Base-by-base conservation (phyloP, 371 early-diverging fungal genomes). In the Mucor piriformis region DNA sequence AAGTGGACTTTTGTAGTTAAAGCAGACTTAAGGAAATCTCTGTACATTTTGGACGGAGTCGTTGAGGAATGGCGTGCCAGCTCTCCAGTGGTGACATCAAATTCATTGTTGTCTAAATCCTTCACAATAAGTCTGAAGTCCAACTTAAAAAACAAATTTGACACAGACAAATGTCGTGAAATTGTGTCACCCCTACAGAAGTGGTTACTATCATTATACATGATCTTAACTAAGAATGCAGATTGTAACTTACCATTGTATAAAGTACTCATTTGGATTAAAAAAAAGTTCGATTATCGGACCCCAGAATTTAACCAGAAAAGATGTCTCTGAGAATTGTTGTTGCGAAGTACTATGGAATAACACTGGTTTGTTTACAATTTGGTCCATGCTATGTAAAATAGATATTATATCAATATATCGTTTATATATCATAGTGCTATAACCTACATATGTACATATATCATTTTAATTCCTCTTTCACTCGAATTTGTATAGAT, bases 381-480 rank as follows among this genome's bases (percentile, higher is more conserved):
- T 29, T 61, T 54, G 61, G 23, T 54, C 50, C 50, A 61, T 3
- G 40, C 54, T 61, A 54, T 38, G 29, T 49, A 50, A 12, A 13
- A 12, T 55, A n/a, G 0, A 29, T 29, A 29, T 1, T 29, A 29
- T 29, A 29, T 29, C 29, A 29, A 29, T 29, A 29, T 29, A 29
- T 29, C 2, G 56, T 55, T 20, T 24, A 34, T 7, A 61, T 61
- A 11, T 21, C 44, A 55, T 50, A 43, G 62, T 55, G 35, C 50
- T 61, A 55, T 25, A 61, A 61, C 62, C 18, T 55, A 61, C 62
- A 61, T 61, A 54, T 54, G 54, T 12, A 61, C 55, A 32, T 61
- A 61, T 58, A 58, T 58, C 33, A 58, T 58, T 13, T 42, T 59
- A 1, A 29, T 53, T 15, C 7, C 53, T 15, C 54, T 50, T 50